These are phyloP conservation scores for Sambucus nigra DNA, from an alignment of 129 eudicot species.

Conservation along the genomic window DNA sequence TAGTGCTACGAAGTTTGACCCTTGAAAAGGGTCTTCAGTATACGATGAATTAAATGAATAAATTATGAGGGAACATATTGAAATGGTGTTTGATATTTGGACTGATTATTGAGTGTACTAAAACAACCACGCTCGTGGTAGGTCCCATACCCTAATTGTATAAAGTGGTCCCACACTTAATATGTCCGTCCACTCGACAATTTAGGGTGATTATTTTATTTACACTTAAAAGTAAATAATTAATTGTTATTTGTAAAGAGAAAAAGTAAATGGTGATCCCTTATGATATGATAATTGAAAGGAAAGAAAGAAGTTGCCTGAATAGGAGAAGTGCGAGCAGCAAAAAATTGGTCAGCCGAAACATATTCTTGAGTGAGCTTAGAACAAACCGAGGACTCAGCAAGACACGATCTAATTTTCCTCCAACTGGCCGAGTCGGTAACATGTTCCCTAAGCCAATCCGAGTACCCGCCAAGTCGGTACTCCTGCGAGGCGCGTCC, in stretches of 20 bases:
- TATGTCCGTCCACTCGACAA: not conserved
- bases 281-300: no score
- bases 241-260: not conserved
- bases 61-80: not conserved
- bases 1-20: not conserved
- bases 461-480: conserved; percentile 57
- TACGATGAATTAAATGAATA: not conserved
- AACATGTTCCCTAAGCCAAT: conserved; percentile 71
- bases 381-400: conserved; percentile 45
- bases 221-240: not conserved
- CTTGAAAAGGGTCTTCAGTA: not conserved
- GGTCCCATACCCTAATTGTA: not conserved
- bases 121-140: conserved; percentile 6
- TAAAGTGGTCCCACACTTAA: not conserved
- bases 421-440: conserved; percentile 55
- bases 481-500: conserved; percentile 38
- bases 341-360: conserved; percentile 58
- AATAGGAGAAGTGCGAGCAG: conserved; percentile 64
- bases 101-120: not conserved
- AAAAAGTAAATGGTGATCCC: no score
- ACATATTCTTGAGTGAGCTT: conserved; percentile 40
- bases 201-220: not conserved
- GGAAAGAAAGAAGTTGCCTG: conserved; percentile 32
- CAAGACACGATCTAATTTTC: conserved; percentile 73
- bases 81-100: not conserved